phyloP scores from a whole-genome alignment of 1,284 basidiomycete species.

The Puccinia horiana region DNA sequence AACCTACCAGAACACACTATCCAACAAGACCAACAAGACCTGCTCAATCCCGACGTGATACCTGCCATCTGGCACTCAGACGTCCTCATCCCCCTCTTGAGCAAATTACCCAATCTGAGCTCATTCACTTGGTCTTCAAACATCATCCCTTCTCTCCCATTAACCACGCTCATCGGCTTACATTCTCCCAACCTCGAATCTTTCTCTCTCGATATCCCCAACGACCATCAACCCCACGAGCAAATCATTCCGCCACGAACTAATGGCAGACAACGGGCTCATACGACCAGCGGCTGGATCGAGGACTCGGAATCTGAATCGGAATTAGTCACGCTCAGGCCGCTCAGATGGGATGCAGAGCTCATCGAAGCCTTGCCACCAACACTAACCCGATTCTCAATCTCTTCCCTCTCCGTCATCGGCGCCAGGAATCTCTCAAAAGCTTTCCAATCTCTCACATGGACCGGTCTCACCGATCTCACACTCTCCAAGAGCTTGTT shows the following conservation, averaged over 20 bases:
- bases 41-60: neutral
- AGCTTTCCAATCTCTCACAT: conserved; percentile 24
- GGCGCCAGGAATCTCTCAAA: conserved; percentile 27
- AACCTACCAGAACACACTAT: neutral
- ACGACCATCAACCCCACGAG: neutral
- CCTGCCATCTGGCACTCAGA: neutral
- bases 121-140: conserved; percentile 6
- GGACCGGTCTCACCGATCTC: conserved; percentile 20
- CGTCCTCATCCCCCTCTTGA: neutral
- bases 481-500: conserved; percentile 29
- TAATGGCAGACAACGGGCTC: conserved; percentile 1
- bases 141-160: neutral
- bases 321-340: neutral
- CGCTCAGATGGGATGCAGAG: conserved; percentile 39
- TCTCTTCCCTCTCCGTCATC: conserved; percentile 30
- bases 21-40: neutral
- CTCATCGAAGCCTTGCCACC: conserved; percentile 1
- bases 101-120: conserved; percentile 34
- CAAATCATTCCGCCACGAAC: neutral
- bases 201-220: conserved; percentile 20
- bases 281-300: conserved; percentile 9
- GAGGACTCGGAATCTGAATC: conserved; percentile 30
- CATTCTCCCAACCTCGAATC: conserved; percentile 20
- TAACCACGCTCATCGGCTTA: neutral
- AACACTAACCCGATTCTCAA: conserved; percentile 19